Conservation (phyloP, 2,329 filamentous ascomycete species). For the Pseudocercospora macadamiae region DNA sequence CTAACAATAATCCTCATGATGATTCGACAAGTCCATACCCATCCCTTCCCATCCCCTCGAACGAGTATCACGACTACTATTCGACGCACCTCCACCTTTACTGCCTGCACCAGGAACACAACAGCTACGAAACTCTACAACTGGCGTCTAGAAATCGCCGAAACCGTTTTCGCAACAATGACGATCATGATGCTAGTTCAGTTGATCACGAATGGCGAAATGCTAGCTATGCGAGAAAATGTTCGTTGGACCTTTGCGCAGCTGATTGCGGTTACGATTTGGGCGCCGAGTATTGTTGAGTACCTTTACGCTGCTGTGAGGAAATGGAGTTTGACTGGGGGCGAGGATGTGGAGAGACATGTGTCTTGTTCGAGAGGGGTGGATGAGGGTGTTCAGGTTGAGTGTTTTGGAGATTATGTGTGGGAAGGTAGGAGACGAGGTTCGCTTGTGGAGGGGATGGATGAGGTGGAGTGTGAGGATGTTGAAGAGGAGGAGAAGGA, state of each 20-base stretch:
- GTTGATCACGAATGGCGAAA: slow-evolving; percentile 17
- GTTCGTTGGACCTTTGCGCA: slow-evolving; percentile 23
- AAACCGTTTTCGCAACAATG: neutral
- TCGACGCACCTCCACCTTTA: neutral
- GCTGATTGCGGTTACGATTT: slow-evolving; percentile 23
- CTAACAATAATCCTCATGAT: slow-evolving; percentile 1
- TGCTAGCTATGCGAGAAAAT: slow-evolving; percentile 6
- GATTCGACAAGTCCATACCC: neutral
- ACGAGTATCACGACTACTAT: neutral
- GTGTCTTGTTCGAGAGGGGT: too few species aligned
- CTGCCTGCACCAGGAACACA: too few species aligned
- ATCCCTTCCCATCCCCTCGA: neutral
- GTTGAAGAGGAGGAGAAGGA: too few species aligned
- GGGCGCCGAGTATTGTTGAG: slow-evolving; percentile 23
- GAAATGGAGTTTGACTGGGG: neutral
- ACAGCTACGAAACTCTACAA: neutral
- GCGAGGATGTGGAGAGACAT: neutral
- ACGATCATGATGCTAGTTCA: slow-evolving; percentile 8
- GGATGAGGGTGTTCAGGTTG: neutral
- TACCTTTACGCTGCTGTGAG: slow-evolving; percentile 19
- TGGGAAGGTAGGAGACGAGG: too few species aligned
- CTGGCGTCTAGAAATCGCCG: slow-evolving; percentile 14
- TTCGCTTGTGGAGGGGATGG: too few species aligned
- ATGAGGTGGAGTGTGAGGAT: too few species aligned
- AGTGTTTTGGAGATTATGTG: neutral